Percentiles rank a stretch among this genome's conserved stretches.
phyloP scores from a whole-genome alignment of 83 land plant genomes.

The Thuja plicata region DNA sequence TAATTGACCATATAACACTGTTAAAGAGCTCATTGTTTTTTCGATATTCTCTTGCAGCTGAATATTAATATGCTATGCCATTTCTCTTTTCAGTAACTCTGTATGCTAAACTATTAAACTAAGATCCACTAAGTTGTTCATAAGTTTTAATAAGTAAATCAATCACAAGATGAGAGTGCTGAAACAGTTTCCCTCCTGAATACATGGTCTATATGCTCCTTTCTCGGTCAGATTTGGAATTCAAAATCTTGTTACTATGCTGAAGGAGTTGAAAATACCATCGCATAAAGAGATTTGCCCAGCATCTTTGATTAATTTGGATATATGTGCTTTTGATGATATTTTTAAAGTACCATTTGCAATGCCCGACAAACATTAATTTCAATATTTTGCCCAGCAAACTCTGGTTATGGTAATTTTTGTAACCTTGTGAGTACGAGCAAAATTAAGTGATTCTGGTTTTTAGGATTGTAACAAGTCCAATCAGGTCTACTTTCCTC shows the following conservation, averaged over 20 bases:
- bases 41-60: conserved; percentile 68
- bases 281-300: conserved; percentile 66
- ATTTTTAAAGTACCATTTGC: no score
- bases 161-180: conserved; percentile 76
- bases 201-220: conserved; percentile 68
- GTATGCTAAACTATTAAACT: conserved; percentile 53
- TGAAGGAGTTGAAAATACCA: conserved; percentile 73
- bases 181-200: conserved; percentile 68
- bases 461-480: background rate
- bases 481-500: background rate
- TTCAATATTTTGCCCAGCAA: background rate
- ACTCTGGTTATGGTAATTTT: background rate
- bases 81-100: conserved; percentile 57
- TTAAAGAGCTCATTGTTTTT: conserved; percentile 46
- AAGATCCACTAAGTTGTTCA: conserved; percentile 53
- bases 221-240: conserved; percentile 67
- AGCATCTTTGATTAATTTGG: conserved; percentile 58
- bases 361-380: background rate
- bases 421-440: background rate
- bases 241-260: conserved; percentile 34
- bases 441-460: background rate
- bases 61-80: conserved; percentile 55
- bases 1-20: conserved; percentile 60
- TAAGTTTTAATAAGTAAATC: conserved; percentile 71
- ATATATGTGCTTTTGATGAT: conserved; percentile 12